Percentiles rank a stretch among this genome's conserved stretches.
Evolutionary conservation across 306 rosid species (phyloP).

Genomic region (Casuarina equisetifolia): DNA sequence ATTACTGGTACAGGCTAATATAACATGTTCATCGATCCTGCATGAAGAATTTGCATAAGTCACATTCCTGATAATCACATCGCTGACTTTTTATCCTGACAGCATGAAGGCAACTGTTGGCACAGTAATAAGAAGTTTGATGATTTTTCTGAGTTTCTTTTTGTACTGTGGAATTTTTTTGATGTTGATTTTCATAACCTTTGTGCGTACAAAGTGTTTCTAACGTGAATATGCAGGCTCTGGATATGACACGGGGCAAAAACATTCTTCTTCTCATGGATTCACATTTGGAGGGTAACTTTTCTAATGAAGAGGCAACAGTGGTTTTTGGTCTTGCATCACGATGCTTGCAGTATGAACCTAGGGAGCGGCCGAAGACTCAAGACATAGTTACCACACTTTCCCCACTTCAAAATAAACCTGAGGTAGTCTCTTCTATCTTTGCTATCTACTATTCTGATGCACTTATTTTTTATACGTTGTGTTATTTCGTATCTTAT

Average conservation of each 20-base stretch:
- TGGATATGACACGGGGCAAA: slow-evolving; percentile 76
- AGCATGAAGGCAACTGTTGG: background rate
- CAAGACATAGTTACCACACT: slow-evolving; percentile 60
- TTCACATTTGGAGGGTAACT: slow-evolving; percentile 85
- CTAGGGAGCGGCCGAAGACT: slow-evolving; percentile 70
- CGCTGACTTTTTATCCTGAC: background rate
- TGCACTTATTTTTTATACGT: background rate
- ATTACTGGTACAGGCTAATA: background rate
- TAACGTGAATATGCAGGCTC: slow-evolving; percentile 49
- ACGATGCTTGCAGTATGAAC: slow-evolving; percentile 71
- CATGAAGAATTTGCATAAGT: background rate
- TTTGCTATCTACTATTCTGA: background rate
- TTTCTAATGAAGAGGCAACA: slow-evolving; percentile 70
- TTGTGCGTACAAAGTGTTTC: background rate
- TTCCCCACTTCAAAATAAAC: slow-evolving; percentile 58
- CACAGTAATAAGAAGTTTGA: background rate
- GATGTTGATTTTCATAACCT: background rate
- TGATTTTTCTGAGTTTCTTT: background rate
- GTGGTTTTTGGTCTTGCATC: slow-evolving; percentile 80
- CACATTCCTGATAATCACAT: background rate
- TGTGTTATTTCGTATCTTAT: no score
- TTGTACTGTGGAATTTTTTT: background rate
- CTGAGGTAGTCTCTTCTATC: slow-evolving; percentile 42
- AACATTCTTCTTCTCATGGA: slow-evolving; percentile 72
- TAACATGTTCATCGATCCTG: background rate